Conservation (phyloP, 352 stramenopile genomes). For the Plasmopara halstedii region DNA sequence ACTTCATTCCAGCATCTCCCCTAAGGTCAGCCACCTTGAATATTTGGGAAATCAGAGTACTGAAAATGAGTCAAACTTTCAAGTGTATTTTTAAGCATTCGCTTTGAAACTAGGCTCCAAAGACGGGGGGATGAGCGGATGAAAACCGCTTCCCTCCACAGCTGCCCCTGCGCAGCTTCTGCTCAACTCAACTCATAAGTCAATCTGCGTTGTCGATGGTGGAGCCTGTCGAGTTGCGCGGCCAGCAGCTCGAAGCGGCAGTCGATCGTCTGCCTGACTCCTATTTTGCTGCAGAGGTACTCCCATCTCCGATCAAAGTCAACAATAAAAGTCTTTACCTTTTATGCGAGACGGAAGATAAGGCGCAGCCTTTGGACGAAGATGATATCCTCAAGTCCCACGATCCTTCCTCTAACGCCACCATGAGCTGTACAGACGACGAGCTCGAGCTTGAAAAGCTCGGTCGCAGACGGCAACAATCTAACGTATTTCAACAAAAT, state of each 20-base stretch:
- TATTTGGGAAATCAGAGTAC: neutral
- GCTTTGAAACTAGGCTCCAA: no score
- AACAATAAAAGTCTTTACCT: conserved; percentile 12
- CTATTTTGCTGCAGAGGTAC: conserved; percentile 42
- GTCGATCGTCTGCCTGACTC: conserved; percentile 59
- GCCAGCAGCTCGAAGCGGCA: conserved; percentile 54
- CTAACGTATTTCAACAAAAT: conserved; percentile 9
- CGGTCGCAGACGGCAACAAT: conserved; percentile 8
- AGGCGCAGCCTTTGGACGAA: conserved; percentile 24
- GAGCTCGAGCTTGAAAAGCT: conserved; percentile 28
- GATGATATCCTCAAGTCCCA: conserved; percentile 16
- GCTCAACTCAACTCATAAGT: conserved; percentile 21
- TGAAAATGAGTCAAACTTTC: conserved; percentile 5
- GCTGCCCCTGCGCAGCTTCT: conserved; percentile 10
- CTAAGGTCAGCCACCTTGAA: conserved; percentile 1
- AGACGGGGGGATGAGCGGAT: conserved; percentile 15
- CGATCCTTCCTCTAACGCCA: conserved; percentile 18
- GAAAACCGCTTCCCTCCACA: conserved; percentile 10
- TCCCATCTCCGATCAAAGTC: conserved; percentile 14
- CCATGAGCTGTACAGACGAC: conserved; percentile 25
- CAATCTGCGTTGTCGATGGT: conserved; percentile 19
- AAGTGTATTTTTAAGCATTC: conserved; percentile 3
- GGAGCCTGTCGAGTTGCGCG: conserved; percentile 32
- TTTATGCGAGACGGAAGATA: conserved; percentile 28
- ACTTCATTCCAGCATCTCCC: conserved; percentile 4